These are phyloP conservation scores for Botryosphaeria dothidea DNA, from an alignment of 2,329 filamentous ascomycete genomes.

Conservation along the genomic window DNA sequence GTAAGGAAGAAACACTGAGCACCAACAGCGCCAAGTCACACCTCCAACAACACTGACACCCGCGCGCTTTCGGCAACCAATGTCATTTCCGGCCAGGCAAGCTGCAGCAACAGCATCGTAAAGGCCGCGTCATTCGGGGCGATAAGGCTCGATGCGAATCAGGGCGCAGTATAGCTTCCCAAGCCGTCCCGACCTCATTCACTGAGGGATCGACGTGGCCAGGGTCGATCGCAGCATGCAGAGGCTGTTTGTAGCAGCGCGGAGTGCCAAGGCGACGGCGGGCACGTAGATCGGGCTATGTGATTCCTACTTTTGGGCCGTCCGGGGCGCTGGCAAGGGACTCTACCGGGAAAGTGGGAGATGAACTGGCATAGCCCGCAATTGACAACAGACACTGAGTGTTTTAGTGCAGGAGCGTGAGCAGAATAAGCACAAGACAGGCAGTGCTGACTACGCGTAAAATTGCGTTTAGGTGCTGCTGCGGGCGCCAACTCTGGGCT, in stretches of 20 bases:
- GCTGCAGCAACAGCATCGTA: not conserved
- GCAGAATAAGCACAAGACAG: constrained; percentile 1
- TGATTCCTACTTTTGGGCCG: not conserved
- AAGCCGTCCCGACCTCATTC: not conserved
- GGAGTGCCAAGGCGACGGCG: constrained; percentile 5
- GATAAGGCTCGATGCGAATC: not conserved
- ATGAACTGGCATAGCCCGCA: not conserved
- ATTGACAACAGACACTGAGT: not conserved
- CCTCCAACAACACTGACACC: not conserved
- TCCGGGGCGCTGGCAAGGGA: not conserved
- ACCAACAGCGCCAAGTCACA: not conserved
- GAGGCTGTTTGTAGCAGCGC: not conserved
- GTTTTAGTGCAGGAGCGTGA: not conserved
- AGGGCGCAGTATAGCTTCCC: constrained; percentile 6
- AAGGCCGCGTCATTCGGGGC: constrained; percentile 3
- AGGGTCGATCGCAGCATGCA: not conserved
- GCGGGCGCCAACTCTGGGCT: not conserved
- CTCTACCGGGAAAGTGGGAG: not conserved
- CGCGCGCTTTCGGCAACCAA: constrained; percentile 1
- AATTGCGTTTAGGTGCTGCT: not conserved
- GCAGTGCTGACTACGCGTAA: constrained; percentile 3
- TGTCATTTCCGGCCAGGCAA: not conserved
- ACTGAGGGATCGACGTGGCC: not conserved
- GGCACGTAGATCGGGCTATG: not conserved
- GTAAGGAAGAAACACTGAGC: constrained; percentile 13